Evolutionary conservation across 164 flowering plant genomes (phyloP).

Genomic region (Tinospora cordifolia): DNA sequence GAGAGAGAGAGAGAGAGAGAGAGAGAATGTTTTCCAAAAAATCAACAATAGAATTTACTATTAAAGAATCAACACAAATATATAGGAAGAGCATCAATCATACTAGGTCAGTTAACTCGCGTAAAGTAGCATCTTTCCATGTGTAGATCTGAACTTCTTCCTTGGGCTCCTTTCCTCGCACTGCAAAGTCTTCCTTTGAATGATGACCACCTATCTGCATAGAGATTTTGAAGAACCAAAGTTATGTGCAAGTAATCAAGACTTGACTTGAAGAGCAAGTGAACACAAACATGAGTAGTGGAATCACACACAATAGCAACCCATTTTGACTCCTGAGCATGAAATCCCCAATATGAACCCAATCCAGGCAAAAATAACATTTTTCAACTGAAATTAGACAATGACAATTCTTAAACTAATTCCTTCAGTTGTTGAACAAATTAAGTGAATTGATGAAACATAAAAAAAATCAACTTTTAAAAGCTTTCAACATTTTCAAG

Average conservation of each 20-base stretch:
- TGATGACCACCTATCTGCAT: constrained; percentile 79
- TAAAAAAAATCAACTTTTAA: no score
- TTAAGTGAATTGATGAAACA: no score
- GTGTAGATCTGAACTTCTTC: constrained; percentile 97
- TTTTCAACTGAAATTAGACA: no score
- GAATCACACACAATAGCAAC: no score
- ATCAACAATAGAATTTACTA: neutral
- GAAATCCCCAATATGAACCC: no score
- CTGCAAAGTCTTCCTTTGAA: constrained; percentile 62
- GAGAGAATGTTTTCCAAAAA: constrained; percentile 8
- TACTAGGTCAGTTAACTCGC: constrained; percentile 91
- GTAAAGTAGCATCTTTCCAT: constrained; percentile 97
- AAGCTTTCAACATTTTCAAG: no score
- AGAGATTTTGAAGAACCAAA: constrained; percentile 6
- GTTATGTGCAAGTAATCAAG: neutral
- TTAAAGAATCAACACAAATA: neutral
- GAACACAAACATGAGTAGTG: no score
- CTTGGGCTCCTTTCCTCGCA: constrained; percentile 91
- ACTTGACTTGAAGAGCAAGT: neutral
- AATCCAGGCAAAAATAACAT: no score
- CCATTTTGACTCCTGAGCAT: no score
- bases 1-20: no score
- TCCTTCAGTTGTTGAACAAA: no score
- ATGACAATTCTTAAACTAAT: no score
- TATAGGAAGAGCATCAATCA: neutral